Conservation (phyloP, 2,329 filamentous ascomycete species). For the Monascus ruber region DNA sequence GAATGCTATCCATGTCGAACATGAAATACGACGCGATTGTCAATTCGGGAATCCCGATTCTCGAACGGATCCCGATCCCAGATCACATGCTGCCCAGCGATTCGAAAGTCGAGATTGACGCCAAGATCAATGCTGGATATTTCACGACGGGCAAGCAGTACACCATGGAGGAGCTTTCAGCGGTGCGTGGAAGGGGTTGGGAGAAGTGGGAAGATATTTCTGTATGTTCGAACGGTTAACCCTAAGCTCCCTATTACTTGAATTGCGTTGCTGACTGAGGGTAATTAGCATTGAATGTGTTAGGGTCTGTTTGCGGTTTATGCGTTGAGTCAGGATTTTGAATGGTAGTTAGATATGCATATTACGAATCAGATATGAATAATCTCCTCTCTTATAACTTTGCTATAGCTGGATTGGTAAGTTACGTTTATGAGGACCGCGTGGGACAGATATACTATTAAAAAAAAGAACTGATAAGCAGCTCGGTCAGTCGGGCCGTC, state of each 20-base stretch:
- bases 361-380: not conserved
- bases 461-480: not conserved
- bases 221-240: slow-evolving; percentile 10
- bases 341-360: not conserved
- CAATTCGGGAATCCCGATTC: slow-evolving; percentile 54
- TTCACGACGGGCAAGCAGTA: slow-evolving; percentile 84
- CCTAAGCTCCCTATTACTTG: not conserved
- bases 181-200: slow-evolving; percentile 84
- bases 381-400: not conserved
- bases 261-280: too few relatives aligned
- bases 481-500: not conserved
- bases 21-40: slow-evolving; percentile 45
- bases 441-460: not conserved
- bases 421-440: too few relatives aligned
- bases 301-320: too few relatives aligned
- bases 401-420: too few relatives aligned
- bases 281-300: too few relatives aligned
- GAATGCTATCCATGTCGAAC: slow-evolving; percentile 98
- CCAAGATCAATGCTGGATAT: slow-evolving; percentile 86
- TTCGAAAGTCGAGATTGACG: slow-evolving; percentile 92
- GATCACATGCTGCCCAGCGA: slow-evolving; percentile 90
- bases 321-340: too few relatives aligned
- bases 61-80: slow-evolving; percentile 81
- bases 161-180: slow-evolving; percentile 72
- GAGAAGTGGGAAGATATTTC: slow-evolving; percentile 51